These are phyloP conservation scores for Lactarius sp. DNA, from an alignment of 768 basidiomycete species.

Conservation along the genomic window DNA sequence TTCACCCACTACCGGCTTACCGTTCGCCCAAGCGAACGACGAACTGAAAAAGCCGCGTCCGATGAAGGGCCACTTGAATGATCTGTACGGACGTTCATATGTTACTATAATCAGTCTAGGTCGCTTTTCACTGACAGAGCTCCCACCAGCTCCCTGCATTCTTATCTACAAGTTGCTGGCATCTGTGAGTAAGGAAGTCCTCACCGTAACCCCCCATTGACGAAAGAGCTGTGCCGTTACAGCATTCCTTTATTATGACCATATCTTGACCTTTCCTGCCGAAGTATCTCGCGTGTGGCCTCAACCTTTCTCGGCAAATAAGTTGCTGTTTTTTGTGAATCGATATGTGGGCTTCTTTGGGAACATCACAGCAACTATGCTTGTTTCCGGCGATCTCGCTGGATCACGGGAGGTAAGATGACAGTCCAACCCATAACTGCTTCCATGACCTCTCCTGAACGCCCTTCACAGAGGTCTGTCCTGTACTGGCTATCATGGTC, in stretches of 20 bases:
- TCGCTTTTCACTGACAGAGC: neutral
- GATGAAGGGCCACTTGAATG: neutral
- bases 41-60: neutral
- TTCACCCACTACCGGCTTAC: neutral
- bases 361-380: conserved; percentile 26
- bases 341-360: conserved; percentile 46
- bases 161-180: neutral
- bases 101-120: neutral
- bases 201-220: neutral
- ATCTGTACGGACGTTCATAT: neutral
- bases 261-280: conserved; percentile 30
- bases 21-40: neutral
- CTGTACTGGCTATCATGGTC: neutral
- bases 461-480: conserved; percentile 23
- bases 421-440: neutral
- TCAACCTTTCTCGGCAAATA: conserved; percentile 36
- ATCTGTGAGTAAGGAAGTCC: neutral
- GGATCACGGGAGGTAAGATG: conserved; percentile 17
- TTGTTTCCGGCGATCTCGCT: conserved; percentile 25
- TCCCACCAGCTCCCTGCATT: neutral
- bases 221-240: neutral
- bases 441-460: neutral
- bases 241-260: conserved; percentile 34
- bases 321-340: conserved; percentile 45
- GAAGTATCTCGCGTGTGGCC: conserved; percentile 46